These are phyloP conservation scores for Macrophomina phaseolina DNA, from an alignment of 2,329 filamentous ascomycete genomes.

Conservation along the genomic window DNA sequence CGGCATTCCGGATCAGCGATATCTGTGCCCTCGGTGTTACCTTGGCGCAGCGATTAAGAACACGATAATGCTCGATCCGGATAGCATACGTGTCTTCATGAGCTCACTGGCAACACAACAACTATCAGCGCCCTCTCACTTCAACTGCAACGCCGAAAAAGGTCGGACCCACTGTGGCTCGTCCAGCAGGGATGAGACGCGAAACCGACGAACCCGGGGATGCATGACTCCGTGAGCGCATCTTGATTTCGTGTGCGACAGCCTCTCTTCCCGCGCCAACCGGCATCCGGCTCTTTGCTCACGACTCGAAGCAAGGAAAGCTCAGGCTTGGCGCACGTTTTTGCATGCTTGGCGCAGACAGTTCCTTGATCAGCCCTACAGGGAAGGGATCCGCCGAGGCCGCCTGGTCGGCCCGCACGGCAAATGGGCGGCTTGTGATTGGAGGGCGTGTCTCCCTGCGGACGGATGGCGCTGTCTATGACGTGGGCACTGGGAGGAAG, in stretches of 20 bases:
- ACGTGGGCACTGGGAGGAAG: constrained; percentile 1
- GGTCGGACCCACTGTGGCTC: neutral
- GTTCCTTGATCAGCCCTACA: constrained; percentile 6
- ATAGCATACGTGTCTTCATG: neutral
- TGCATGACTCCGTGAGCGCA: neutral
- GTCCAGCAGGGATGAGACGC: neutral
- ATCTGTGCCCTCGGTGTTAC: neutral
- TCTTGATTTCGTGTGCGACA: neutral
- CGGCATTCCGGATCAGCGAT: neutral
- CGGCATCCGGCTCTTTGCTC: too few relatives aligned
- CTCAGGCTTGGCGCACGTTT: constrained; percentile 9
- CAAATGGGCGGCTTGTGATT: constrained; percentile 7
- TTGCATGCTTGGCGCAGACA: neutral
- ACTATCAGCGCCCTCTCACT: neutral
- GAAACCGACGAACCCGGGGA: too few relatives aligned
- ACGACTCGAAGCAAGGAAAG: neutral
- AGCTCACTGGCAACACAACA: neutral
- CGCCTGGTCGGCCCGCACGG: constrained; percentile 23
- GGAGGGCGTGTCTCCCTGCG: neutral
- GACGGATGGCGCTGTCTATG: neutral
- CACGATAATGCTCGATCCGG: neutral
- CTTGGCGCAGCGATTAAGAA: neutral
- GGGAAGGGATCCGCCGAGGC: neutral
- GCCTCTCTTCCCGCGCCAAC: neutral
- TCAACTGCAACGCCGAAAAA: neutral